Percentiles rank a stretch among this genome's conserved stretches.
Conservation (phyloP, 768 basidiomycete genomes). For the Suillus paluster region DNA sequence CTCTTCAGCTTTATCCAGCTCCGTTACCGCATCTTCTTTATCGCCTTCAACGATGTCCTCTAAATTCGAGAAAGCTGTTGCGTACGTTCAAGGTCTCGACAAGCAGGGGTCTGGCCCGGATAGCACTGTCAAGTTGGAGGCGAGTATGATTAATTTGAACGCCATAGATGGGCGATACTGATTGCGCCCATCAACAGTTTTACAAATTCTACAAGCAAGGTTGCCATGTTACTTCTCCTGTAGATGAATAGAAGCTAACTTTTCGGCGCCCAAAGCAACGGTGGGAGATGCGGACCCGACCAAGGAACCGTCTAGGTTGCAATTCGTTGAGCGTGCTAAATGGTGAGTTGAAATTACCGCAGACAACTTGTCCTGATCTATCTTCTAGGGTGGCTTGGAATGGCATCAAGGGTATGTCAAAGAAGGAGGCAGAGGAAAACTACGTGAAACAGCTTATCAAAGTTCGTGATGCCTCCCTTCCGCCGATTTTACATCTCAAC, state of each 20-base stretch:
- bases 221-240: constrained; percentile 29
- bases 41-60: constrained; percentile 58
- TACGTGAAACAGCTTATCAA: constrained; percentile 79
- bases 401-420: constrained; percentile 65
- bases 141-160: constrained; percentile 4
- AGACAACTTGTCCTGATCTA: constrained; percentile 5
- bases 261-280: constrained; percentile 54
- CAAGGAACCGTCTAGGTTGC: constrained; percentile 67
- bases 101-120: constrained; percentile 74
- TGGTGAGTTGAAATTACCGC: constrained; percentile 55
- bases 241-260: constrained; percentile 5
- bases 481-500: background rate
- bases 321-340: constrained; percentile 89
- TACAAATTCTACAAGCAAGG: constrained; percentile 96
- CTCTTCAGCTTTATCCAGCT: background rate
- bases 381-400: constrained; percentile 85
- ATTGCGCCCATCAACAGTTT: constrained; percentile 59
- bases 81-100: constrained; percentile 69
- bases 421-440: constrained; percentile 70
- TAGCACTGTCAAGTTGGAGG: constrained; percentile 2
- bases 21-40: background rate
- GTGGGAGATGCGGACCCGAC: constrained; percentile 69
- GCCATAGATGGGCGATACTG: background rate
- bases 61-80: constrained; percentile 78
- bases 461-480: constrained; percentile 44